Base-by-base conservation (phyloP, 2,329 filamentous ascomycete species). In the Paraphaeosphaeria sporulosa region DNA sequence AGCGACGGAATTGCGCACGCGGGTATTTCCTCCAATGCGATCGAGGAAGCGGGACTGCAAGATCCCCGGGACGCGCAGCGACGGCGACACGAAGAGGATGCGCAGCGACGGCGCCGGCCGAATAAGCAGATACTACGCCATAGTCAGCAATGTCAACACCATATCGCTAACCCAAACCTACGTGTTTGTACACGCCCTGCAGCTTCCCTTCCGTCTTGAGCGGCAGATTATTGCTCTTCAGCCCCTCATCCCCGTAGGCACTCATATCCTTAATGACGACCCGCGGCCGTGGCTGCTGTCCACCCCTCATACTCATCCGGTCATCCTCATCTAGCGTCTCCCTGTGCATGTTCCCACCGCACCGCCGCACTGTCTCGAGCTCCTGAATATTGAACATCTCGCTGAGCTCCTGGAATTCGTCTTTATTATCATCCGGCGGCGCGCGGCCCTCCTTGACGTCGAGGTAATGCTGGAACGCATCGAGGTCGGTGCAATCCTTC, bases 351-450 rank as follows among this genome's bases (percentile, higher is more conserved):
- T 83, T 81, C 1, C 90, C 90, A 13, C 90, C 90, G 57, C 81
- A 83, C 57, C 83, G 84, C 1, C 87, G 84, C 0, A 91, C 86
- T 0, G 85, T 88, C 48, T 87, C 86, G 4, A 93, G 77, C 72
- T 93, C 91, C 0, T 83, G 76, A 12, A 86, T 81, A 58, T 89
- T 91, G 71, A 93, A 86, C 84, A 92, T 89, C 67, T 91, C 88
- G 55, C 83, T 86, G 30, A 93, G 79, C 46, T 88, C 84, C 55
- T 86, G 84, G 61, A 93, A 89, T 65, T 89, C 86, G 59, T 90
- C 85, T 60, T 85, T 87, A n/a, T 76, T 71, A 51, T 78, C 71
- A 0, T 69, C 66, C 15, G 59, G 30, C 15, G 64, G 58, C 43
- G 69, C 71, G 30, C 72, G 70, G 4, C 74, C 72, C 23, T 77